Evolutionary conservation across 352 stramenopile species (phyloP).

Genomic region (Pythium phragmiticola): DNA sequence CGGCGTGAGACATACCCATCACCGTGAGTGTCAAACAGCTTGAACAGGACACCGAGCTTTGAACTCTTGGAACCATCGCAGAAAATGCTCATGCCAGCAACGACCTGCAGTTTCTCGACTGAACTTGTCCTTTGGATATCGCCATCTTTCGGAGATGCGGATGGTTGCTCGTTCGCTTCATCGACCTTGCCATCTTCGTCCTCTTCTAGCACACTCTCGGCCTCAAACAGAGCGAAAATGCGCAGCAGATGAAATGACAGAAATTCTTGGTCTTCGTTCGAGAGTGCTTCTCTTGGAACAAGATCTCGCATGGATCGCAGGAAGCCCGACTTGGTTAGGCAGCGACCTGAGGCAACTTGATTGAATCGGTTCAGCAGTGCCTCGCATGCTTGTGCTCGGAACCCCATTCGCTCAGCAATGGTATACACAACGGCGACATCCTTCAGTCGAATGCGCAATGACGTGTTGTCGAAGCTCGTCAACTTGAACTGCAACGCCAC

Average conservation of each 20-base stretch:
- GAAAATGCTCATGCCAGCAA: constrained; percentile 91
- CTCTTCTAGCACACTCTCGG: constrained; percentile 51
- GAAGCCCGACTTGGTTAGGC: constrained; percentile 71
- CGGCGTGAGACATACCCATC: constrained; percentile 66
- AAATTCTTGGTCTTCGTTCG: constrained; percentile 87
- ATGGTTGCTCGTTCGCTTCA: not conserved
- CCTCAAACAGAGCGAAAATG: constrained; percentile 84
- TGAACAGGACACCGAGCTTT: constrained; percentile 91
- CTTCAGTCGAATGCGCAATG: constrained; percentile 77
- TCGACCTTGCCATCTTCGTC: constrained; percentile 29
- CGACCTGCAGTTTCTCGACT: constrained; percentile 68
- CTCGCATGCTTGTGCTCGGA: constrained; percentile 65
- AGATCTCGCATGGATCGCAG: constrained; percentile 76
- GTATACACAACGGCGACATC: constrained; percentile 88
- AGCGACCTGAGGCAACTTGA: constrained; percentile 61
- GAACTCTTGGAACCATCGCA: constrained; percentile 94
- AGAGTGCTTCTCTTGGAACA: constrained; percentile 64
- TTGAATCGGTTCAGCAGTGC: constrained; percentile 72
- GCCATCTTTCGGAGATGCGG: not conserved
- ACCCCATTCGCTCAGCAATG: constrained; percentile 81
- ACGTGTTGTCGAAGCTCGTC: constrained; percentile 83
- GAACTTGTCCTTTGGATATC: constrained; percentile 41
- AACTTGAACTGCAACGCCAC: constrained; percentile 85
- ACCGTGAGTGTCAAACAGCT: constrained; percentile 66
- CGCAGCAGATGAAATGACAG: constrained; percentile 83